phyloP scores from a whole-genome alignment of 257 asterid genomes.

The Linaria vulgaris region DNA sequence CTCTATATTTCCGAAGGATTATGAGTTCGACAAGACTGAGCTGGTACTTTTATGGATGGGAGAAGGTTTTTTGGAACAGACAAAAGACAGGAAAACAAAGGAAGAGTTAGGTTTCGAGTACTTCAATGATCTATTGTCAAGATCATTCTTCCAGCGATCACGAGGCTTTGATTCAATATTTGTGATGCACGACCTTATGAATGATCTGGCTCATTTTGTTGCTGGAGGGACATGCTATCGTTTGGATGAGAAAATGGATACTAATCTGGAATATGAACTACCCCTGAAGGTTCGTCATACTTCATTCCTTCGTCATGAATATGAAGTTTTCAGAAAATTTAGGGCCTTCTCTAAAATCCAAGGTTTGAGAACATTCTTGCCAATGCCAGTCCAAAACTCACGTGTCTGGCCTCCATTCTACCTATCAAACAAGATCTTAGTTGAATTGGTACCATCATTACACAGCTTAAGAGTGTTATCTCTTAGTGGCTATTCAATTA shows the following conservation, averaged over 20 bases:
- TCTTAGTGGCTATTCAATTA: conserved; percentile 52
- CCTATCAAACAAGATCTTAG: conserved; percentile 42
- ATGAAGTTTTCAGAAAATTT: conserved; percentile 41
- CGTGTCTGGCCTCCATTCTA: conserved; percentile 53
- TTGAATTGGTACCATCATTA: conserved; percentile 45
- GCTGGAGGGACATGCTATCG: conserved; percentile 53
- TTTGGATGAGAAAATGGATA: conserved; percentile 52
- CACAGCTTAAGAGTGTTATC: conserved; percentile 48
- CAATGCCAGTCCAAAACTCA: conserved; percentile 54
- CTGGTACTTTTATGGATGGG: conserved; percentile 59
- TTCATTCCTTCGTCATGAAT: conserved; percentile 43
- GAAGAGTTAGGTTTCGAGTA: conserved; percentile 49
- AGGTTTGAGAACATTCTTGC: conserved; percentile 59
- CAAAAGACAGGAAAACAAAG: conserved; percentile 29
- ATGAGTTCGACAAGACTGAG: conserved; percentile 53
- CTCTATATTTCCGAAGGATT: conserved; percentile 67
- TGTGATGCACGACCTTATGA: conserved; percentile 60
- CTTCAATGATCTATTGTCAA: conserved; percentile 49
- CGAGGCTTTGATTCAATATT: conserved; percentile 37
- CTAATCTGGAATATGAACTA: conserved; percentile 28
- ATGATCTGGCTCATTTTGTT: conserved; percentile 59
- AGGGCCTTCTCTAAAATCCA: conserved; percentile 31
- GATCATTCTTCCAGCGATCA: conserved; percentile 53
- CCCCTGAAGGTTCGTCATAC: conserved; percentile 39
- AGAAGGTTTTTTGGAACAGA: conserved; percentile 54